Conservation (phyloP, 768 basidiomycete genomes). For the Kondoa subrosea region DNA sequence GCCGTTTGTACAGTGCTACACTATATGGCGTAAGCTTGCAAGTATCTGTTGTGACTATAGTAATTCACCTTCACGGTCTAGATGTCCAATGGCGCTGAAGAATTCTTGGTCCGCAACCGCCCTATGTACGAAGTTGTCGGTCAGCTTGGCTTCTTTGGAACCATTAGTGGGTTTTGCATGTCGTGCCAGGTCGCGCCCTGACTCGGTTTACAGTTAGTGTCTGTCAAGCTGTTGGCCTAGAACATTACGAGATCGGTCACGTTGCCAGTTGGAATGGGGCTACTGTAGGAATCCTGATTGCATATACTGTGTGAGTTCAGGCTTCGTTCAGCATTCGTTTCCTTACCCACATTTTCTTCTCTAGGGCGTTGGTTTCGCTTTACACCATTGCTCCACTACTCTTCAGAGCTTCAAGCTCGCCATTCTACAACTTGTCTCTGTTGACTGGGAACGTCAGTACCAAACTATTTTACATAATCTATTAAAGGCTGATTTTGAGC, state of each 20-base stretch:
- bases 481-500: neutral
- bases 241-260: slow-evolving; percentile 19
- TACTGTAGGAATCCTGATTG: slow-evolving; percentile 23
- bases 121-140: slow-evolving; percentile 29
- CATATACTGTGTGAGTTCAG: slow-evolving; percentile 23
- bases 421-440: slow-evolving; percentile 26
- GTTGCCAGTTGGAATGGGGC: slow-evolving; percentile 23
- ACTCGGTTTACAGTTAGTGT: too few species aligned
- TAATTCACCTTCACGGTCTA: slow-evolving; percentile 23
- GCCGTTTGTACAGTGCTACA: neutral
- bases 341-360: slow-evolving; percentile 16
- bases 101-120: slow-evolving; percentile 25
- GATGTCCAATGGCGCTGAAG: slow-evolving; percentile 23
- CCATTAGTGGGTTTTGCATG: too few species aligned
- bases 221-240: slow-evolving; percentile 25
- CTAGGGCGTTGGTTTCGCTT: neutral
- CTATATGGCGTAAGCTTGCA: neutral
- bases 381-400: neutral
- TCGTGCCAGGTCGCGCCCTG: too few species aligned
- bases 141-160: slow-evolving; percentile 28
- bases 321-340: slow-evolving; percentile 24
- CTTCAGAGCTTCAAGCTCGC: slow-evolving; percentile 1
- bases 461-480: neutral
- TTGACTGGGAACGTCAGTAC: slow-evolving; percentile 23
- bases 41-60: neutral